Evolutionary conservation across 106 monocot genomes (phyloP), one percentile per base, ranked within the genome.

Genomic region (Ottelia alismoides): DNA sequence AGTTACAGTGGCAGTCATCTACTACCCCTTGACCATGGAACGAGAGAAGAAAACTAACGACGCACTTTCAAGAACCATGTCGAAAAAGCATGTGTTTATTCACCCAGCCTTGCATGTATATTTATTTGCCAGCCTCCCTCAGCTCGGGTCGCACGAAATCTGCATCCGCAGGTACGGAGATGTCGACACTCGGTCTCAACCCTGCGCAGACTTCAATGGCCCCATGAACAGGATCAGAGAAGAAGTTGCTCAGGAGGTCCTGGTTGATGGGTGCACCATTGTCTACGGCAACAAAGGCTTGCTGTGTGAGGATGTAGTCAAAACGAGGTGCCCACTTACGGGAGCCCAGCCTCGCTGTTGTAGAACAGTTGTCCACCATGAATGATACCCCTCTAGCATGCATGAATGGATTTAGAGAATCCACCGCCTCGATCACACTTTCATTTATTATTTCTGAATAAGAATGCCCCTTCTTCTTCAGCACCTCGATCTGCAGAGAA

Each of bases 331-430:
- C 85, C 85, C 85, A 85, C 56, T 85, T 85, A 23, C 85, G 69
- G 1, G 79, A 76, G 12, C 86, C 81, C 47, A 86, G 53, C n/a
- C 86, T 72, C 4, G 81, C 86, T 0, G 86, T 80, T 4, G 85
- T 85, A 28, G 76, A 85, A 43, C 80, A 85, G 44, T 86, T 86
- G 27, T 86, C 86, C 6, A 86, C 86, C 86, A 86, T 86, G 74
- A 86, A 81, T 28, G 86, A 70, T 11, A 90, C 72, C 0, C 96
- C 88, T 24, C 88, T 74, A 20, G 88, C 84, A 51, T 94, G 94
- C 94, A 94, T 88, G 64, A 94, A 94, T 9, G 84, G 88, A 50
- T 94, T 94, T 48, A 94, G 61, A 40, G 94, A 88, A 58, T 94
- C 88, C 26, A 85, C 91, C 1, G 85, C 77, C 46, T 92, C 85